phyloP scores from a whole-genome alignment of 164 flowering plant genomes.

The Dillenia turbinata region DNA sequence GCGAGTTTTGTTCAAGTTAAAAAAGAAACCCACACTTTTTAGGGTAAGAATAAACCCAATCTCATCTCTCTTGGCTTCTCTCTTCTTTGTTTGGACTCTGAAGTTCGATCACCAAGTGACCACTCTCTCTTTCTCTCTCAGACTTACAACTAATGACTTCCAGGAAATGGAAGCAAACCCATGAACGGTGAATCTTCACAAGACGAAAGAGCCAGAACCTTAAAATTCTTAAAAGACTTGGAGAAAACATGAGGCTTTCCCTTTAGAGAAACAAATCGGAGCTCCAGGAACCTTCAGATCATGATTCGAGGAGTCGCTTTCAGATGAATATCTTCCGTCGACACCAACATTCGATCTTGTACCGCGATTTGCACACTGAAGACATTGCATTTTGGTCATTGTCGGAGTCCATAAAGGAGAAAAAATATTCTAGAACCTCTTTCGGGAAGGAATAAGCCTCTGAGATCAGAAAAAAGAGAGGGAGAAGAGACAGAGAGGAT shows the following conservation, averaged over 20 bases:
- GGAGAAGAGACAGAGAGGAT: conserved; percentile 15
- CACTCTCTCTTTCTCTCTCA: too few relatives aligned
- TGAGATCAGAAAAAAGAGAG: conserved; percentile 11
- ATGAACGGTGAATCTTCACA: conserved; percentile 80
- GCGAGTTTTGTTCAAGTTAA: too few relatives aligned
- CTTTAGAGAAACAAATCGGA: conserved; percentile 57
- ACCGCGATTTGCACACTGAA: conserved; percentile 83
- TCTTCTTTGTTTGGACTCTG: too few relatives aligned
- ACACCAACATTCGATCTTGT: conserved; percentile 63
- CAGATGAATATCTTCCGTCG: conserved; percentile 63
- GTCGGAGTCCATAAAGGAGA: conserved; percentile 57
- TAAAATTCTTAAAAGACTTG: conserved; percentile 58
- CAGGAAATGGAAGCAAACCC: conserved; percentile 80
- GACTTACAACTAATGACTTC: too few relatives aligned
- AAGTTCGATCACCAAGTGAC: too few relatives aligned
- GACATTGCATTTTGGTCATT: conserved; percentile 71
- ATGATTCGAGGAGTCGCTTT: conserved; percentile 50
- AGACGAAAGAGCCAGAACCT: conserved; percentile 55
- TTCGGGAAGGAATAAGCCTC: conserved; percentile 71
- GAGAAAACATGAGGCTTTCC: conserved; percentile 96
- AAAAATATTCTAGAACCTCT: conserved; percentile 82
- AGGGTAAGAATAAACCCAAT: too few relatives aligned
- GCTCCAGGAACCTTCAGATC: conserved; percentile 59
- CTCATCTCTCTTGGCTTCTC: too few relatives aligned
- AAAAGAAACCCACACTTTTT: too few relatives aligned